Evolutionary conservation across 305 asterid genomes (phyloP).

Genomic region (Solanum hybrid): DNA sequence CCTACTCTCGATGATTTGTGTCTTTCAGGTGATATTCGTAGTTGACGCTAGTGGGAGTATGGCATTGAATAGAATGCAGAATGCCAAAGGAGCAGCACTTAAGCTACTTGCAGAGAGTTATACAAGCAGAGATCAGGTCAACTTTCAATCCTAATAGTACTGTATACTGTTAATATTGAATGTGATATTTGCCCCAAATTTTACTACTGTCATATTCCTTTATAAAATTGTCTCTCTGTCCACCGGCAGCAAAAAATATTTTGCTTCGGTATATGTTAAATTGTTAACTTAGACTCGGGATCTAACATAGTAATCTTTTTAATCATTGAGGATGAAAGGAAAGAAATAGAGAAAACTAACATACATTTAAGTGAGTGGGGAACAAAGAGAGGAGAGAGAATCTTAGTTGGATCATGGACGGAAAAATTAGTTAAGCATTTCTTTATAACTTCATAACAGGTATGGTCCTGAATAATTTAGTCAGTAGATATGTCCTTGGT

Average conservation of each 20-base stretch:
- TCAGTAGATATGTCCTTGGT: background rate
- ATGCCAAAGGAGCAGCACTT: constrained; percentile 98
- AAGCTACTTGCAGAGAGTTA: constrained; percentile 96
- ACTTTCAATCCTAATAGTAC: constrained; percentile 3
- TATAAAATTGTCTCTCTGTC: background rate
- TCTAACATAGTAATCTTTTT: background rate
- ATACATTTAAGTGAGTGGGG: background rate
- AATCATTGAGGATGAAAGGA: background rate
- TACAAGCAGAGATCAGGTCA: constrained; percentile 99
- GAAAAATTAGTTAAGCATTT: background rate
- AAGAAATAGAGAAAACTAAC: background rate
- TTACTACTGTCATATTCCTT: background rate
- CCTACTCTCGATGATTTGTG: background rate
- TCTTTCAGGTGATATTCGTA: constrained; percentile 84
- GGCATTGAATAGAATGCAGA: constrained; percentile 99
- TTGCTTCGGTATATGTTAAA: background rate
- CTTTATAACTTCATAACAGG: background rate
- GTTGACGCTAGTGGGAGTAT: constrained; percentile 99
- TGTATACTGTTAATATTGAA: background rate
- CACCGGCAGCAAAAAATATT: background rate
- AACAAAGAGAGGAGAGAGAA: background rate
- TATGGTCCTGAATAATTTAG: background rate
- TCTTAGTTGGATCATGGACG: background rate
- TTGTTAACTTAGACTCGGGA: background rate
- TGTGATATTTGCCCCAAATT: background rate